Evolutionary conservation across 2,329 filamentous ascomycete genomes (phyloP).

Genomic region (Trichocomaceae sp.): DNA sequence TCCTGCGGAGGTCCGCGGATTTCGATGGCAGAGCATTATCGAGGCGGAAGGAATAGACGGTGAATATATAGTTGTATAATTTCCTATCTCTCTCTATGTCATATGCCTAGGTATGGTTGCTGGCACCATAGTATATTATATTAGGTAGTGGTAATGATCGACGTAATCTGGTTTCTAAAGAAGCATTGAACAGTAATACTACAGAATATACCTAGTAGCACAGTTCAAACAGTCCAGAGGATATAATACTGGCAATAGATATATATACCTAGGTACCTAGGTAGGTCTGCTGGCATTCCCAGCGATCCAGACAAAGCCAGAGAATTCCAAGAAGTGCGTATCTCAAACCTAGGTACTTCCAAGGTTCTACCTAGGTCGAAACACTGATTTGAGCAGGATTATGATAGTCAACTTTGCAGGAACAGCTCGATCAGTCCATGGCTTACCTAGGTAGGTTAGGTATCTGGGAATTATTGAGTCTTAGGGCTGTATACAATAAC

Average conservation of each 20-base stretch:
- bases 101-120: background rate
- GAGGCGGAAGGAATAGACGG: conserved; percentile 22
- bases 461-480: too few relatives aligned
- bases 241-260: too few relatives aligned
- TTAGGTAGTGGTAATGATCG: background rate
- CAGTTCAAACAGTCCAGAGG: too few relatives aligned
- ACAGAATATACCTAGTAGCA: too few relatives aligned
- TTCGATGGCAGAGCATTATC: conserved; percentile 27
- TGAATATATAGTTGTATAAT: conserved; percentile 30
- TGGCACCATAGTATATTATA: background rate
- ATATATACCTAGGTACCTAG: too few relatives aligned
- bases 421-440: conserved; percentile 28
- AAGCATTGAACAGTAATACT: too few relatives aligned
- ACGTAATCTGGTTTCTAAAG: background rate
- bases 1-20: conserved; percentile 14
- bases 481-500: too few relatives aligned
- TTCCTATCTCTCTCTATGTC: background rate
- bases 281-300: too few relatives aligned
- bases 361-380: background rate
- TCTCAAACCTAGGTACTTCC: background rate
- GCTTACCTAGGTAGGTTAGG: background rate
- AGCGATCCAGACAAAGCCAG: too few relatives aligned
- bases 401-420: conserved; percentile 46
- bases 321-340: background rate
- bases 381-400: conserved; percentile 26